Evolutionary conservation across 345 rosid genomes (phyloP), one percentile per base, ranked within the genome.

Genomic region (Hibiscus syriacus): DNA sequence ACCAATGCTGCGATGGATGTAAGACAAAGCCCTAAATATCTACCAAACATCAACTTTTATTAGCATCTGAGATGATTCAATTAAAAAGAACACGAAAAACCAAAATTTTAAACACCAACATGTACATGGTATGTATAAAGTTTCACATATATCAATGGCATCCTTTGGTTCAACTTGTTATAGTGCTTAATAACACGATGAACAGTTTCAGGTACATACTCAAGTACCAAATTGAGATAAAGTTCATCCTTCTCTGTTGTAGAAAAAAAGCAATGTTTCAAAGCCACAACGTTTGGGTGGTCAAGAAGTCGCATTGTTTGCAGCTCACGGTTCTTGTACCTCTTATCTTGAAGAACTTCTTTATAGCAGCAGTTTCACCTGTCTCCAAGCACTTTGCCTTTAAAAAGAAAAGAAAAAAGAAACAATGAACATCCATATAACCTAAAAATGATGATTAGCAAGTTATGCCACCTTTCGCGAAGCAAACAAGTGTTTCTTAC

Each of bases 281-380:
- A 76, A 65, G 88, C 76, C 65, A 94, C 92, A 58, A 89, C 88
- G 75, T 91, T 94, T 0, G 96, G 92, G 70, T 94, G 99, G 81
- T 94, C 99, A 74, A 94, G 90, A 66, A 89, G 88, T 63, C 97
- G 97, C 99, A 94, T 91, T 53, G 97, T 89, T 77, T 94, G 99
- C 77, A 94, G 80, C 76, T 94, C 99, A 54, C 98, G 90, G 76
- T 93, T 93, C 90, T 93, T 90, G 76, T 90, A 93, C 80, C 98
- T 83, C 80, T 85, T 84, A 74, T 93, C 98, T 76, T 93, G 98
- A 72, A 93, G 79, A 59, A 93, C 98, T 93, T 92, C 85, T 92
- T 92, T 78, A 92, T 93, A 0, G 98, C 98, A 63, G 90, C 97
- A 48, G 96, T 85, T 77, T 94, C 97, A 60, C 96, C 96, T 0